Evolutionary conservation across 164 flowering plant species (phyloP), one percentile per base, ranked within the genome.

Genomic region (Amborella trichopoda): DNA sequence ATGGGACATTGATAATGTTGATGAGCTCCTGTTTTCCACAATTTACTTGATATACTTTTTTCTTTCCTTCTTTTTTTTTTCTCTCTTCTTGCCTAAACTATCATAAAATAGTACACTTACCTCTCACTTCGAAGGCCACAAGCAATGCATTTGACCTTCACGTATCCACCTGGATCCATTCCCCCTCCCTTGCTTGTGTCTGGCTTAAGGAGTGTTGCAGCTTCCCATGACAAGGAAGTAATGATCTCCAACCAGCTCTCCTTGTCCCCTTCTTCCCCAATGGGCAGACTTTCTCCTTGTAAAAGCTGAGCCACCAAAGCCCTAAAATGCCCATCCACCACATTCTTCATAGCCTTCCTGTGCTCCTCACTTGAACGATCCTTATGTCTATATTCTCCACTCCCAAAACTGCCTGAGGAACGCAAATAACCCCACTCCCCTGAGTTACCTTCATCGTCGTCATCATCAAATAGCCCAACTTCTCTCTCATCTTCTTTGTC

Each of bases 151-250:
- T 93, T 93, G 17, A 88, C 79, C 55, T 93, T 93, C 46, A 88
- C 99, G 64, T 93, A 88, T 18, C 96, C 95, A 56, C 89, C 99
- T 13, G 99, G 99, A 58, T 93, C 99, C 99, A 93, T 93, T 53
- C 95, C 97, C 40, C 94, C 95, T 51, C 95, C 73, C 60, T 60
- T 73, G 72, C 99, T 93, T 28, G 58, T 93, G 53, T 93, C 99
- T 44, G 97, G 99, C 71, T 93, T 93, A 49, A 93, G 64, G 23
- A 83, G 69, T 22, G 87, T 74, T 3, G 97, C 96, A 58, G 94
- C 99, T 58, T 93, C 99, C 95, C 94, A 93, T 8, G 99, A 88
- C 54, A 93, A 62, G 24, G 83, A 74, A 28, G 89, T 82, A 40
- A 93, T 74, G 52, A 85, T 93, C 50, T 93, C 94, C 61, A 93